These are phyloP conservation scores for Geotrichum phurueaensis DNA, from an alignment of 1,139 yeast genomes.

Conservation along the genomic window DNA sequence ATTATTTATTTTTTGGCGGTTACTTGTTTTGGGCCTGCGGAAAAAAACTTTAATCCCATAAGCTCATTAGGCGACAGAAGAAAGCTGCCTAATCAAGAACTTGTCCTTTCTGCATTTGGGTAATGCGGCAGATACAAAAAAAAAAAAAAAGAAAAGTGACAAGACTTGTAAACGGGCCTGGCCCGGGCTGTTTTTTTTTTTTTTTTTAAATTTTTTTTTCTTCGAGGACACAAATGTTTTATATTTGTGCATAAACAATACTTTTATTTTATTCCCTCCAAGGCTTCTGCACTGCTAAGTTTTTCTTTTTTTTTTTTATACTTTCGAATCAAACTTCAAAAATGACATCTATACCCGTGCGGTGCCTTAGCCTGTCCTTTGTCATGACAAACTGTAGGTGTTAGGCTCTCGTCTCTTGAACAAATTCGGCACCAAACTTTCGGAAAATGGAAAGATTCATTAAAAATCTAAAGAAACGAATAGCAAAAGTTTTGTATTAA, in stretches of 20 bases:
- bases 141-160: neutral
- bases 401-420: neutral
- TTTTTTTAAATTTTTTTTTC: neutral
- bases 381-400: neutral
- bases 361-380: neutral
- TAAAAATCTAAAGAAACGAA: no score
- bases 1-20: no score
- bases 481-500: neutral
- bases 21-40: neutral
- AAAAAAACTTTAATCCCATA: neutral
- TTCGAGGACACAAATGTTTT: neutral
- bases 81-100: neutral
- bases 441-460: no score
- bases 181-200: neutral
- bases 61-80: neutral
- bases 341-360: neutral
- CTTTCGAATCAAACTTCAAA: neutral
- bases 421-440: no score
- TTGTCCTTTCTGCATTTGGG: neutral
- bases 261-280: neutral
- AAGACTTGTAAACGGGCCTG: neutral
- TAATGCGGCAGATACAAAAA: neutral
- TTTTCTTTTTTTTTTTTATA: neutral
- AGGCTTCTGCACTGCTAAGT: neutral
- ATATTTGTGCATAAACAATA: neutral